Base-by-base conservation (phyloP, 306 rosid genomes). In the Prunus salicina region DNA sequence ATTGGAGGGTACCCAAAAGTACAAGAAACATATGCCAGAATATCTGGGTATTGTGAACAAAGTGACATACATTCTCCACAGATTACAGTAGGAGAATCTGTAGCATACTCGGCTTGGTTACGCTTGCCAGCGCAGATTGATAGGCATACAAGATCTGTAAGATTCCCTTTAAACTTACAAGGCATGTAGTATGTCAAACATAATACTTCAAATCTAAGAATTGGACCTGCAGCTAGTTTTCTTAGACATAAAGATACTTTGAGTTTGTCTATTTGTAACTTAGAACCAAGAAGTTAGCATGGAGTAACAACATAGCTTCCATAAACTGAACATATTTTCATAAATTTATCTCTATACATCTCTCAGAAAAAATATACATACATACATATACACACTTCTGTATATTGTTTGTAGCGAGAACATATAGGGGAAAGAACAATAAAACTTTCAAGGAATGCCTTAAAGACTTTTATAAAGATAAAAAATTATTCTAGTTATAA, bases 11-110 rank as follows among this genome's bases (percentile, higher is more conserved):
- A 81, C 28, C 89, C 86, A 14, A 89, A 89, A 82, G 86, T 78
- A 24, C 93, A 89, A 68, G 78, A 72, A 12, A 74, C 91, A 34
- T 89, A 81, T 80, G 86, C 89, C 51, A 84, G 91, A 52, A 74
- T 89, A 61, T 83, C 83, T 0, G 88, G 89, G 9, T 87, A 89
- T n/a, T 89, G 93, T 45, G 93, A 89, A 49, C 93, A 89, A 45
- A 85, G 82, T 80, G 91, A 89, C 64, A 78, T 87, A 22, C 93
- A 89, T 66, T 87, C 89, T 75, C 87, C 89, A 9, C 51, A 75
- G 45, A 82, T 89, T 62, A 85, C 91, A 7, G 85, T 87, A 6
- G 78, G 77, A 15, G 93, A 89, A 55, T 89, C 93, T 3, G 57
- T 89, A 4, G 49, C 77, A 78, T 89, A 79, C 67, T 87, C 93